These are phyloP conservation scores for Diaporthe vexans DNA, from an alignment of 2,329 filamentous ascomycete genomes.

Conservation along the genomic window DNA sequence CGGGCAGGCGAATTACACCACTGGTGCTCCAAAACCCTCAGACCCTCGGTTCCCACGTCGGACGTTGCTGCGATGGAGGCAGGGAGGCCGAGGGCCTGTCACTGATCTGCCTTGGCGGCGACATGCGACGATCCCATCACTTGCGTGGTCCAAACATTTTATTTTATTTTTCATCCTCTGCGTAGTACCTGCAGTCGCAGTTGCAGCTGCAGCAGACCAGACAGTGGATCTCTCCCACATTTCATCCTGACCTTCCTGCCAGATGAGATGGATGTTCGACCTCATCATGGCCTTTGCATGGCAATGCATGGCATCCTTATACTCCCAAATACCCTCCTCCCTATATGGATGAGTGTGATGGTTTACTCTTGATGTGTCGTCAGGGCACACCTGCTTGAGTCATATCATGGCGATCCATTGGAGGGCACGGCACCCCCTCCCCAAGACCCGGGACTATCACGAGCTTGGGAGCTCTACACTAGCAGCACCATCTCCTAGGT, in stretches of 20 bases:
- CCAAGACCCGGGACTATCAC: constrained; percentile 4
- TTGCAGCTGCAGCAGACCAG: not conserved
- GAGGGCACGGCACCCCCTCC: not conserved
- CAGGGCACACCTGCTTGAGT: constrained; percentile 9
- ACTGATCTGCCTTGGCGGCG: constrained; percentile 22
- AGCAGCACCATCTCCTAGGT: constrained; percentile 5
- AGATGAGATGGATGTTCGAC: no score
- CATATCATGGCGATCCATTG: constrained; percentile 24
- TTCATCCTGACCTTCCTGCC: not conserved
- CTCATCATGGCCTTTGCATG: not conserved
- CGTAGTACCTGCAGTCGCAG: not conserved
- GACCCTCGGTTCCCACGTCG: not conserved
- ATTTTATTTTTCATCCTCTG: not conserved
- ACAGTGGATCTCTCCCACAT: not conserved
- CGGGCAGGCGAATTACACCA: not conserved
- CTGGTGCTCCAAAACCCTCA: constrained; percentile 7
- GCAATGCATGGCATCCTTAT: not conserved
- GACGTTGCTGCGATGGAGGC: not conserved
- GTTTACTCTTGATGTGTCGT: not conserved
- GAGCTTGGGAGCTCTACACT: constrained; percentile 30
- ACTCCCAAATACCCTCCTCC: not conserved
- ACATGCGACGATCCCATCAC: constrained; percentile 29
- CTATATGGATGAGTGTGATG: not conserved
- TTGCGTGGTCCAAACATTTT: constrained; percentile 7
- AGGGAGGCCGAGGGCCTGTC: constrained; percentile 17